Conservation (phyloP, 306 rosid genomes). For the Mimosa bimucronata region DNA sequence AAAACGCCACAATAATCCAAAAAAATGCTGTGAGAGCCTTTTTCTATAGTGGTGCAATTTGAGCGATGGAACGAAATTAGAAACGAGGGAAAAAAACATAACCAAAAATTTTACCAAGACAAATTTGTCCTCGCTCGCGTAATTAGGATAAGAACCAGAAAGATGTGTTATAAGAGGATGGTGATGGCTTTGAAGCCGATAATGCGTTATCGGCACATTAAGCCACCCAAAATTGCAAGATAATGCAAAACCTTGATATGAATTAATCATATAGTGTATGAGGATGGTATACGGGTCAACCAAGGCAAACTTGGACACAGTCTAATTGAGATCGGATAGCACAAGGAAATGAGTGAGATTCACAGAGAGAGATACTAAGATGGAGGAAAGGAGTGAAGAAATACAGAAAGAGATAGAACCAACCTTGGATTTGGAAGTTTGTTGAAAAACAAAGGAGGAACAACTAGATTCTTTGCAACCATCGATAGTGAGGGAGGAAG, state of each 20-base stretch:
- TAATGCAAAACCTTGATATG: not conserved
- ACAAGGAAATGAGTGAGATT: not conserved
- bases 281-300: not conserved
- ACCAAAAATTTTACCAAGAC: constrained; percentile 12
- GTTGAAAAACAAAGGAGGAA: not conserved
- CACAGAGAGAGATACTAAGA: not conserved
- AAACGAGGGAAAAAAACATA: not conserved
- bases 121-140: constrained; percentile 15
- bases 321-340: constrained; percentile 38
- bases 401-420: no score
- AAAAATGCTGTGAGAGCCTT: no score
- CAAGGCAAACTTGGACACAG: no score
- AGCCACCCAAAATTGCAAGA: constrained; percentile 25
- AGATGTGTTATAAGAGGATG: not conserved
- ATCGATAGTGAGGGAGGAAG: constrained; percentile 80
- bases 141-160: not conserved
- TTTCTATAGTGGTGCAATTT: no score
- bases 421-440: no score
- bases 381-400: not conserved
- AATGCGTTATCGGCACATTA: constrained; percentile 38
- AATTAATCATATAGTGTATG: not conserved
- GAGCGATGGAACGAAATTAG: not conserved
- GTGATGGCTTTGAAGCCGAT: constrained; percentile 7
- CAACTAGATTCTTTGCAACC: constrained; percentile 71
- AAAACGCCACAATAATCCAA: no score